phyloP scores from a whole-genome alignment of 208 protist genomes.

The Leishmania major region DNA sequence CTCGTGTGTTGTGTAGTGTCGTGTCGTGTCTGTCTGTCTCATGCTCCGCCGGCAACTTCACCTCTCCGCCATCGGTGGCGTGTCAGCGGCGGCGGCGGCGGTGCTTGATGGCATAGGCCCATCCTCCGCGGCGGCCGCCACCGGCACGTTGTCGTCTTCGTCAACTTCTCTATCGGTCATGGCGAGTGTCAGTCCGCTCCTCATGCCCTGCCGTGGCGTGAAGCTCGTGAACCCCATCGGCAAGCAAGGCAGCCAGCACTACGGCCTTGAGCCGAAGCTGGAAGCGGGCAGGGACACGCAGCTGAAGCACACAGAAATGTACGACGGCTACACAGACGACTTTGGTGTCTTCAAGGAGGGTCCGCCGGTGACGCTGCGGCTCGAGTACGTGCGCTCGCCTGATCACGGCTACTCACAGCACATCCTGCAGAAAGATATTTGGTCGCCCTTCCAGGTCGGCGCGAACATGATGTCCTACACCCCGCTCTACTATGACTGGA shows the following conservation, averaged over 20 bases:
- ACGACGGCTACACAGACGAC: slow-evolving; percentile 93
- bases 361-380: slow-evolving; percentile 80
- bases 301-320: slow-evolving; percentile 93
- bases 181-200: slow-evolving; percentile 7
- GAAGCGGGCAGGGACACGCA: slow-evolving; percentile 88
- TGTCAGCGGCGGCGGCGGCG: background rate
- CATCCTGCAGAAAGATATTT: slow-evolving; percentile 88
- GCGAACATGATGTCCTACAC: slow-evolving; percentile 87
- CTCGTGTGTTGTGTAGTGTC: background rate
- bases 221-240: slow-evolving; percentile 87
- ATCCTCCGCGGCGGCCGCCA: background rate
- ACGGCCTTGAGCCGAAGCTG: slow-evolving; percentile 82
- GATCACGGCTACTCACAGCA: slow-evolving; percentile 85
- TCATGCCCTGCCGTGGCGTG: slow-evolving; percentile 35
- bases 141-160: background rate
- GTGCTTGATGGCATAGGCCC: background rate
- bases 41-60: slow-evolving; percentile 24
- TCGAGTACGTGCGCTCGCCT: slow-evolving; percentile 91
- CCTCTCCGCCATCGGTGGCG: background rate
- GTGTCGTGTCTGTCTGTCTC: background rate
- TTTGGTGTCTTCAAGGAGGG: slow-evolving; percentile 94
- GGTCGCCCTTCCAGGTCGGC: slow-evolving; percentile 92
- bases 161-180: background rate
- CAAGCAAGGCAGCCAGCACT: slow-evolving; percentile 87
- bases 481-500: slow-evolving; percentile 92